These are phyloP conservation scores for Cephaloascus albidus DNA, from an alignment of 805 yeast species.

Conservation along the genomic window DNA sequence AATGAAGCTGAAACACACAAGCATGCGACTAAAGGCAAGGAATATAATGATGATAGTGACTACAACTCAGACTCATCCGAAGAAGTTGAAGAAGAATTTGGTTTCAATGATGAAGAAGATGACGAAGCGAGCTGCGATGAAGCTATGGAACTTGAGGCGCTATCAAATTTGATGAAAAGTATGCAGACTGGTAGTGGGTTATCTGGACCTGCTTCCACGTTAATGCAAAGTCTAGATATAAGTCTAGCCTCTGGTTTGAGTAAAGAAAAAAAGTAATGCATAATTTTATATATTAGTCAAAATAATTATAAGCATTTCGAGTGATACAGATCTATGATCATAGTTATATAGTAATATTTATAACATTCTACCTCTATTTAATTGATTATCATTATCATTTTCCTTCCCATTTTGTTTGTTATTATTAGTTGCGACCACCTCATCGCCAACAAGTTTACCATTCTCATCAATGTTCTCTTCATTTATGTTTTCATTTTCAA, in stretches of 20 bases:
- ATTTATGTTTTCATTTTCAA: not conserved
- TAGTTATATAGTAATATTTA: no score
- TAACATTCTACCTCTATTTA: not conserved
- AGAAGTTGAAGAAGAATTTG: conserved; percentile 7
- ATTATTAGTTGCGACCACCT: not conserved
- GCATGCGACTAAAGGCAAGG: conserved; percentile 1
- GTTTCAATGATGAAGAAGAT: conserved; percentile 6
- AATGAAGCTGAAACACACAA: not conserved
- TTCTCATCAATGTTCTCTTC: not conserved
- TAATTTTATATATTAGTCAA: no score
- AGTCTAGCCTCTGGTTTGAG: no score
- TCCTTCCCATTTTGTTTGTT: no score
- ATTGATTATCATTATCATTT: not conserved
- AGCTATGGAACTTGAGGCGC: conserved; percentile 5
- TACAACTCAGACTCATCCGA: conserved; percentile 6
- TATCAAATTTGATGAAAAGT: conserved; percentile 15
- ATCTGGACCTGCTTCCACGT: conserved; percentile 24
- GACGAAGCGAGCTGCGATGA: conserved; percentile 7
- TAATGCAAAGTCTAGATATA: not conserved
- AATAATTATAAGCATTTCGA: no score
- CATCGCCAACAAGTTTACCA: not conserved
- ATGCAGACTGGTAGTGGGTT: conserved; percentile 14
- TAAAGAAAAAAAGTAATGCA: no score
- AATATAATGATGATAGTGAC: conserved; percentile 10
- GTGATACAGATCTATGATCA: no score